A percentile compares a stretch with the other conserved stretches of the same genome.
Conservation (phyloP, 371 early-diverging fungal species). For the Lichtheimia hyalospora region DNA sequence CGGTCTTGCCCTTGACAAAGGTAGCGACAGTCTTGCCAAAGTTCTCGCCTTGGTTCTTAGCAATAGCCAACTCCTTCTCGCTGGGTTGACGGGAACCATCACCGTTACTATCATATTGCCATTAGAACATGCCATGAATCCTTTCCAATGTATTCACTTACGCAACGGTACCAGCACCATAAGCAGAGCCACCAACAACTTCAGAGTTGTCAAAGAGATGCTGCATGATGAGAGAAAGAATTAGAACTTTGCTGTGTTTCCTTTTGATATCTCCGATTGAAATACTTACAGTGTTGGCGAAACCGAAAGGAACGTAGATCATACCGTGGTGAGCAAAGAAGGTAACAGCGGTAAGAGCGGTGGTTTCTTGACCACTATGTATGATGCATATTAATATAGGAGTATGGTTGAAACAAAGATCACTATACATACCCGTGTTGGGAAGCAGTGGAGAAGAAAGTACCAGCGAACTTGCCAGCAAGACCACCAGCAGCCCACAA, state of each 20-base stretch:
- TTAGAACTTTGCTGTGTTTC: background rate
- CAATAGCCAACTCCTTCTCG: constrained; percentile 68
- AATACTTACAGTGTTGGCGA: constrained; percentile 22
- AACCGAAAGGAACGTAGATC: constrained; percentile 69
- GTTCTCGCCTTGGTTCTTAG: constrained; percentile 61
- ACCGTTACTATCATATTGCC: constrained; percentile 18
- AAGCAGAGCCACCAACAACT: constrained; percentile 63
- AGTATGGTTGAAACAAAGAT: no score
- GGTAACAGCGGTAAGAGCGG: constrained; percentile 58
- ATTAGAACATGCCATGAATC: background rate
- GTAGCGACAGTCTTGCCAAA: constrained; percentile 58
- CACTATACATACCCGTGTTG: constrained; percentile 45
- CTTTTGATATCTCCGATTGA: background rate
- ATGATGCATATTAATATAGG: no score
- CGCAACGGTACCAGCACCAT: constrained; percentile 67
- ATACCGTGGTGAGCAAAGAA: constrained; percentile 76
- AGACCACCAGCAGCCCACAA: constrained; percentile 66
- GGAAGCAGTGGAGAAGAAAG: constrained; percentile 66
- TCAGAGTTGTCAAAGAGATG: constrained; percentile 36
- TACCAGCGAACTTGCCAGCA: constrained; percentile 63
- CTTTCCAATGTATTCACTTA: background rate
- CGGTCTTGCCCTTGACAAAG: constrained; percentile 31
- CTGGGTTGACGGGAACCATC: constrained; percentile 71
- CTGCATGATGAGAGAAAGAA: background rate
- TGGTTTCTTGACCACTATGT: constrained; percentile 66